Evolutionary conservation across 768 basidiomycete species (phyloP), one percentile per base, ranked within the genome.

Genomic region (Termitomyces heimii): DNA sequence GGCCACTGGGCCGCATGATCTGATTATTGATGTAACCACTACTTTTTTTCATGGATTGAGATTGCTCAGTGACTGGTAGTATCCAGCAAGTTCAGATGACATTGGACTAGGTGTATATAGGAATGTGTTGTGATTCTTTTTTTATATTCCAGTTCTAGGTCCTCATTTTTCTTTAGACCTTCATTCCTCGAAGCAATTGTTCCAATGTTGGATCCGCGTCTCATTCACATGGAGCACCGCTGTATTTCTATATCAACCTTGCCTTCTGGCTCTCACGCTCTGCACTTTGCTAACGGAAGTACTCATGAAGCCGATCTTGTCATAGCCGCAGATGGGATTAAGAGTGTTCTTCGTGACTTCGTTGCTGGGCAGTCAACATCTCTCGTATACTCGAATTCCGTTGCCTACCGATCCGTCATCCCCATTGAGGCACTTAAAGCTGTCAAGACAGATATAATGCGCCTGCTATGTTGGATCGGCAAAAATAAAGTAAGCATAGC

Each of bases 301-400:
- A 71, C 67, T 0, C 68, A 77, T 55, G 73, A 76, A 58, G 68
- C 79, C 4, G 78, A 82, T 55, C 63, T 83, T 5, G 71, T 83
- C 5, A 69, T 84, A 39, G 81, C 79, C 60, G 77, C 78, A 4
- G 81, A 83, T 57, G 82, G 82, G 8, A 71, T 78, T 50, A 84
- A 80, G 68, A 84, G 82, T 60, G 61, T 66, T 4, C 66, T 74
- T 18, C 76, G 82, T 39, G 60, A 59, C 40, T 70, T 68, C 51
- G 74, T 82, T 1, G 58, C 59, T 12, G 34, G 44, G 37, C 5
- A 16, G 24, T 44, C 58, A 22, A 65, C 65, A 37, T 57, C 65
- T 43, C 66, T 77, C 12, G 65, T 65, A 16, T 85, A 77, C 66
- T 77, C 77, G 20, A 75, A 77, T 55, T 75, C 74, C 2, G 70